Evolutionary conservation across 2,329 filamentous ascomycete species (phyloP).

Genomic region (Colletotrichum caudatum): DNA sequence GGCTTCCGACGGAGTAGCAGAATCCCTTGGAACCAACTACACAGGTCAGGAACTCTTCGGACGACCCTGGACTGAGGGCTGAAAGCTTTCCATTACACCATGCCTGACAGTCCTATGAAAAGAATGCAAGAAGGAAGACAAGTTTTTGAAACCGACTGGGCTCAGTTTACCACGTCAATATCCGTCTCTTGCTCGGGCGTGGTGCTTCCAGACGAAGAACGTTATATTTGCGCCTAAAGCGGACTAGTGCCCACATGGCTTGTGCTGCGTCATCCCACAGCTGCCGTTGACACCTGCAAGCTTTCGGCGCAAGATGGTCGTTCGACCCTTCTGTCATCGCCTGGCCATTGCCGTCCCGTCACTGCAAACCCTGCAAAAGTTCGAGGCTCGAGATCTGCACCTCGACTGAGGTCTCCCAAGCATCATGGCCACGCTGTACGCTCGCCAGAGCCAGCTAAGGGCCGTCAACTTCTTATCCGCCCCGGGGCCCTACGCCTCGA

Average conservation of each 20-base stretch:
- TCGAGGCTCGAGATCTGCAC: conserved; percentile 12
- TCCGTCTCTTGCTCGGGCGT: neutral
- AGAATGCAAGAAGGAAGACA: neutral
- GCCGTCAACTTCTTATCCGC: conserved; percentile 49
- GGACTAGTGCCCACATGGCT: conserved; percentile 33
- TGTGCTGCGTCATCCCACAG: conserved; percentile 41
- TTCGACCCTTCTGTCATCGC: conserved; percentile 16
- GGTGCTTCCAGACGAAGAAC: neutral
- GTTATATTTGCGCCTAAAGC: conserved; percentile 8
- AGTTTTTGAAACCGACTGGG: neutral
- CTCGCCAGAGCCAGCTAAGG: conserved; percentile 52
- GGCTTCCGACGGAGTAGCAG: too few species aligned
- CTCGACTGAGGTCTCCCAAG: conserved; percentile 21
- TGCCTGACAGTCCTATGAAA: neutral
- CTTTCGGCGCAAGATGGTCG: conserved; percentile 25
- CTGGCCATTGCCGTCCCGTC: conserved; percentile 27
- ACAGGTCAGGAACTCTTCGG: neutral
- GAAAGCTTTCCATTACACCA: neutral
- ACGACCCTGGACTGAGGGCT: neutral
- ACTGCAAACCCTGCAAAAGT: conserved; percentile 27
- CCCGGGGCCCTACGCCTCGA: conserved; percentile 47
- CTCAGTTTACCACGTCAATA: neutral
- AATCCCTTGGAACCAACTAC: neutral
- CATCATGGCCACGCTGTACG: conserved; percentile 51
- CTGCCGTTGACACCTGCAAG: conserved; percentile 24